These are phyloP conservation scores for Beta corolliflora DNA, from an alignment of 179 eudicot species.

Conservation along the genomic window DNA sequence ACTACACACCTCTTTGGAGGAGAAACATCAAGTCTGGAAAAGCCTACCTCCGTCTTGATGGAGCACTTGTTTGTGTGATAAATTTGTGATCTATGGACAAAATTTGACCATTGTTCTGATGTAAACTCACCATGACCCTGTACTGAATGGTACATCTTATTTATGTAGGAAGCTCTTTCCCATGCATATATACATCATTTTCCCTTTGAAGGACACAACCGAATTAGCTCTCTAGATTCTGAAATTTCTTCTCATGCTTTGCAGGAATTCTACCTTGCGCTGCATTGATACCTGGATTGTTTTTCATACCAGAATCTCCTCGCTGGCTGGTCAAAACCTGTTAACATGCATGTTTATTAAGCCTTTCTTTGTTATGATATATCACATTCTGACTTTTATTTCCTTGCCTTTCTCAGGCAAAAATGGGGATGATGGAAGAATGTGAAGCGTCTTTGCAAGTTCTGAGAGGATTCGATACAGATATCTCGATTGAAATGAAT, in stretches of 20 bases:
- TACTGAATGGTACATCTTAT: background rate
- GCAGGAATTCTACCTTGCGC: constrained; percentile 90
- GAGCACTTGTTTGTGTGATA: background rate
- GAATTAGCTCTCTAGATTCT: background rate
- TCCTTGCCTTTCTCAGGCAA: constrained; percentile 57
- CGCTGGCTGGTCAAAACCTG: constrained; percentile 83
- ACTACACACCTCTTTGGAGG: background rate
- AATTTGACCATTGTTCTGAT: background rate
- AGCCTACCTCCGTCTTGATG: background rate
- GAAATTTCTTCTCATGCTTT: constrained; percentile 15
- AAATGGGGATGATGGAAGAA: constrained; percentile 90
- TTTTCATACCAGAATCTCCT: constrained; percentile 99
- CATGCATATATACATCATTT: background rate
- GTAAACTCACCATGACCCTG: background rate
- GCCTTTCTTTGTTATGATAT: background rate
- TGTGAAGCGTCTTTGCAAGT: constrained; percentile 95
- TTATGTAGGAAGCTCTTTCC: constrained; percentile 4
- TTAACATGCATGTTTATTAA: background rate
- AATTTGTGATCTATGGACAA: background rate
- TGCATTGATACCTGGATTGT: constrained; percentile 84
- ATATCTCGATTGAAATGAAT: constrained; percentile 66
- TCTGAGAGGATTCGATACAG: constrained; percentile 88
- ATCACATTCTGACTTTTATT: constrained; percentile 17
- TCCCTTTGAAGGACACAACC: background rate
- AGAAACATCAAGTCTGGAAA: background rate